Evolutionary conservation across 805 yeast genomes (phyloP).

Genomic region (Kodamaea kakaduensis): DNA sequence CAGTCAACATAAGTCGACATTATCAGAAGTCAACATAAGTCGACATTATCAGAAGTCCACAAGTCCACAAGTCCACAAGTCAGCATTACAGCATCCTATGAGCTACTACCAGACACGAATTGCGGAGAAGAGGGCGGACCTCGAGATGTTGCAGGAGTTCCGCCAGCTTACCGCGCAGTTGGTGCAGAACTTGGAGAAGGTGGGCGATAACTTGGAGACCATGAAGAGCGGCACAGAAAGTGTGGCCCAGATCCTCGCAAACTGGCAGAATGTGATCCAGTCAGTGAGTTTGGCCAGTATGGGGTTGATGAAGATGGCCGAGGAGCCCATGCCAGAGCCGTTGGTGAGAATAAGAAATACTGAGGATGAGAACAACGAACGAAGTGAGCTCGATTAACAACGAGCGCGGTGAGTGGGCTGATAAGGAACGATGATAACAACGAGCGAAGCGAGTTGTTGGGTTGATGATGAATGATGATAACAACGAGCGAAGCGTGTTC

Average conservation of each 20-base stretch:
- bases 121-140: slow-evolving; percentile 48
- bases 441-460: no score
- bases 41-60: slow-evolving; percentile 12
- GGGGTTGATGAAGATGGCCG: slow-evolving; percentile 43
- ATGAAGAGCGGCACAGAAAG: slow-evolving; percentile 57
- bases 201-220: slow-evolving; percentile 46
- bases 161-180: slow-evolving; percentile 44
- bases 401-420: no score
- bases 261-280: slow-evolving; percentile 61
- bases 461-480: no score
- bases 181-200: slow-evolving; percentile 43
- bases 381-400: no score
- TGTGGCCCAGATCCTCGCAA: slow-evolving; percentile 54
- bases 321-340: slow-evolving; percentile 56
- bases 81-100: slow-evolving; percentile 1
- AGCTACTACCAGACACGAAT: slow-evolving; percentile 23
- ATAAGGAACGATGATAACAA: no score
- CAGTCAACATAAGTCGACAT: background rate
- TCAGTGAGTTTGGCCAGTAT: slow-evolving; percentile 59
- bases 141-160: slow-evolving; percentile 46
- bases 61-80: background rate
- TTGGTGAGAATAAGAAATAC: slow-evolving; percentile 55
- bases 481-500: no score
- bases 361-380: slow-evolving; percentile 27
- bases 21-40: background rate